Evolutionary conservation across 176 grass and related monocot genomes (phyloP).

Genomic region (Oryza meyeriana): DNA sequence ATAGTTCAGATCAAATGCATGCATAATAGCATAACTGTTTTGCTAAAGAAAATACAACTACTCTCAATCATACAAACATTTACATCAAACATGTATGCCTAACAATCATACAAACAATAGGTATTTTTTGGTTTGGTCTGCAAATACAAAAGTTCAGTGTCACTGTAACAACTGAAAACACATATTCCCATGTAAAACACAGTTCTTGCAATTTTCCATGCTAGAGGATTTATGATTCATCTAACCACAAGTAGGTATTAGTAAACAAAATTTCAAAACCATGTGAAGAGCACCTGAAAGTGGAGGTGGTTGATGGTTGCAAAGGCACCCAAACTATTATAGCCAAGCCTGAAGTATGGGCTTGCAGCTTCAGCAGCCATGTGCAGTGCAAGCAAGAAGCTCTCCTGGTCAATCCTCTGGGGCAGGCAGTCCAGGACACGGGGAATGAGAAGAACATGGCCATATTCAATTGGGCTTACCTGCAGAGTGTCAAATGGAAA

Average conservation of each 20-base stretch:
- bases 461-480: constrained; percentile 96
- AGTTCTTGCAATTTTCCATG: neutral
- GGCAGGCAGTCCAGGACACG: constrained; percentile 65
- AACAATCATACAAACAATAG: neutral
- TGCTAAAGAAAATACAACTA: neutral
- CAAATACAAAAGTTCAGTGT: neutral
- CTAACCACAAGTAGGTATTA: neutral
- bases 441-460: constrained; percentile 89
- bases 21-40: neutral
- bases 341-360: constrained; percentile 85
- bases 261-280: neutral
- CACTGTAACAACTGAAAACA: neutral
- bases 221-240: neutral
- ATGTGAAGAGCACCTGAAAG: constrained; percentile 73
- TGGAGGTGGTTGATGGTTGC: constrained; percentile 97
- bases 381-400: constrained; percentile 73
- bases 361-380: constrained; percentile 69
- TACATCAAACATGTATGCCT: neutral
- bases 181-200: neutral
- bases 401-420: constrained; percentile 81
- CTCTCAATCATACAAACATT: neutral
- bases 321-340: constrained; percentile 95
- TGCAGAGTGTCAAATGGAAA: constrained; percentile 29
- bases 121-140: neutral
- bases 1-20: neutral